Evolutionary conservation across 1,284 basidiomycete species (phyloP), one percentile per base, ranked within the genome.

Genomic region (Thecaphora frezii): DNA sequence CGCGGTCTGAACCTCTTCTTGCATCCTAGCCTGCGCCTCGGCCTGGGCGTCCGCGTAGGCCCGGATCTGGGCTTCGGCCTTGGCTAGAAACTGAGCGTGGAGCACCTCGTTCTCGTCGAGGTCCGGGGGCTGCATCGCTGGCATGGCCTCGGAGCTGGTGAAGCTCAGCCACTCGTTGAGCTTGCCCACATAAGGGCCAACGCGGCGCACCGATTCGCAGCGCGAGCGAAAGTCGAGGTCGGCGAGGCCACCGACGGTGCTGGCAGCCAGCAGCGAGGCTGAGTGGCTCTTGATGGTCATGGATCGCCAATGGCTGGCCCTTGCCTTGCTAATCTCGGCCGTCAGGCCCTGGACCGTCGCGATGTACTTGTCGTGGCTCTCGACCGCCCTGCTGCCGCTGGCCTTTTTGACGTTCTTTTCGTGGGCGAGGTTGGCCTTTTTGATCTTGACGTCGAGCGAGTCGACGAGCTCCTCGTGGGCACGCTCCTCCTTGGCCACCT

Each of bases 401-500:
- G 60, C 58, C 24, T 62, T 63, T 30, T 69, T 74, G 43, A 54
- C 63, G n/a, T 60, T 69, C 57, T 77, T 77, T 23, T 78, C 76
- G 53, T 78, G 71, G 2, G 53, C 54, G 23, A 58, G 61, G 45
- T 76, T 72, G 12, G 76, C 75, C 56, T 76, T 77, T 39, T 77
- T 77, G 49, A 78, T 60, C 57, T 78, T 78, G 30, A 57, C 44
- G 45, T 78, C 76, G 9, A 77, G 64, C 8, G 54, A 44, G 26
- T 69, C 56, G 4, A 77, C 45, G 19, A 64, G 48, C 44, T 77
- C 76, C 50, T 77, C 76, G 44, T 77, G 74, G 2, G 59, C 55
- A 12, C 64, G 54, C 54, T 78, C 76, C 44, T 78, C 76, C 46
- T 78, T 78, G 42, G 76, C 76, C 9, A 78, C 66, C 43, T 66